Evolutionary conservation across 1,139 yeast species (phyloP).

Genomic region (Suhomyces panamericanus): DNA sequence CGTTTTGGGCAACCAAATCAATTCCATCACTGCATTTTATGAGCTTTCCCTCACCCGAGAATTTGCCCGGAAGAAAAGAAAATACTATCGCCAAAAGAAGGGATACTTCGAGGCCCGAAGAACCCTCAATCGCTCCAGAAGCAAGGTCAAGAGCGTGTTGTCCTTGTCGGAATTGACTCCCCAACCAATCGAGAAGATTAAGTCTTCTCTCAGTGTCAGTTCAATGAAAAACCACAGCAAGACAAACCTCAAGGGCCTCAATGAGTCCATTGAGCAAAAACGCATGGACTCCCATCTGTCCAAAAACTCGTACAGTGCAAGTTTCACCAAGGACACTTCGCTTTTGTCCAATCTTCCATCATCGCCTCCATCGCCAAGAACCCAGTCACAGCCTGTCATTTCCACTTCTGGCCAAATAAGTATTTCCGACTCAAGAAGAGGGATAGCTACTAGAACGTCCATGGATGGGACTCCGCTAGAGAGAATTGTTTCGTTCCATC

Average conservation of each 20-base stretch:
- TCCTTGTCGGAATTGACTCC: conserved; percentile 35
- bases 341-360: conserved; percentile 1
- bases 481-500: conserved; percentile 38
- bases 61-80: conserved; percentile 36
- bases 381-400: neutral
- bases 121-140: conserved; percentile 48
- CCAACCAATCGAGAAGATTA: conserved; percentile 45
- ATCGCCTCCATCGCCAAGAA: conserved; percentile 8
- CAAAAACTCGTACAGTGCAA: conserved; percentile 12
- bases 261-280: conserved; percentile 14
- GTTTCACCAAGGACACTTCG: conserved; percentile 3
- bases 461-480: conserved; percentile 22
- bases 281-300: conserved; percentile 18
- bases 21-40: conserved; percentile 83
- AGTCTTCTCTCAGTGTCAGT: conserved; percentile 39
- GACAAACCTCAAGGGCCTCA: conserved; percentile 12
- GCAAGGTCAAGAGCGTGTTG: conserved; percentile 49
- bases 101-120: conserved; percentile 43
- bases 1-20: conserved; percentile 64
- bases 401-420: conserved; percentile 5
- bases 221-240: conserved; percentile 25
- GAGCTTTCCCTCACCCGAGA: conserved; percentile 70
- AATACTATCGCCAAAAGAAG: conserved; percentile 35
- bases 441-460: conserved; percentile 5
- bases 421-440: conserved; percentile 9